These are phyloP conservation scores for Limnomonas spitsbergensis DNA, from an alignment of 139 green algal species.

Conservation along the genomic window DNA sequence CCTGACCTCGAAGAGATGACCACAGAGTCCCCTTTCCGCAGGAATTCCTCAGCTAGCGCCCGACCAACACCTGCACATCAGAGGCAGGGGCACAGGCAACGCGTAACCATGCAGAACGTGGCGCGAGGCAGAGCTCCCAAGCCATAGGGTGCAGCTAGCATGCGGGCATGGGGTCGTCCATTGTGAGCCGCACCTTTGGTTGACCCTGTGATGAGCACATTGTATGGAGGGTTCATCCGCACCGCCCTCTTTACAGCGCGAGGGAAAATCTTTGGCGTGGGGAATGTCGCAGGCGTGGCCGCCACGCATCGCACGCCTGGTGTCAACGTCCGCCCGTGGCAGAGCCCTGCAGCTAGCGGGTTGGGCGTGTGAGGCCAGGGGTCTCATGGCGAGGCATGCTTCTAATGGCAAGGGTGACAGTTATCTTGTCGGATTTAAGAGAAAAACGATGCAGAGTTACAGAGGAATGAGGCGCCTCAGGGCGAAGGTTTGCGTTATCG, in stretches of 20 bases:
- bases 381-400: too few species aligned
- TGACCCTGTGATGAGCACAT: slow-evolving; percentile 61
- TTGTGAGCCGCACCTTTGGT: slow-evolving; percentile 48
- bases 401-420: too few species aligned
- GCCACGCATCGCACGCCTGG: too few species aligned
- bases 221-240: slow-evolving; percentile 41
- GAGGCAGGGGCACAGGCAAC: neutral
- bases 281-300: too few species aligned
- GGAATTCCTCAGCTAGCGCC: slow-evolving; percentile 77
- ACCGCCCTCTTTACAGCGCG: neutral
- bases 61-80: slow-evolving; percentile 65
- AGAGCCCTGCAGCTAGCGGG: too few species aligned
- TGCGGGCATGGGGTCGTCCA: neutral
- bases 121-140: neutral
- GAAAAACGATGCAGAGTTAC: too few species aligned
- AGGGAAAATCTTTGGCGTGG: too few species aligned
- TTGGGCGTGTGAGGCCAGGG: too few species aligned
- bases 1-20: slow-evolving; percentile 70
- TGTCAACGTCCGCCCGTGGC: too few species aligned
- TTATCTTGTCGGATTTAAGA: too few species aligned
- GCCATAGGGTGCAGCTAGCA: neutral
- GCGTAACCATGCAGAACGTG: neutral
- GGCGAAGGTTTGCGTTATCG: too few species aligned
- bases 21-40: slow-evolving; percentile 63
- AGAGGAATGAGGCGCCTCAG: too few species aligned